Base-by-base conservation (phyloP, 352 stramenopile species). In the Phytophthora litchii region DNA sequence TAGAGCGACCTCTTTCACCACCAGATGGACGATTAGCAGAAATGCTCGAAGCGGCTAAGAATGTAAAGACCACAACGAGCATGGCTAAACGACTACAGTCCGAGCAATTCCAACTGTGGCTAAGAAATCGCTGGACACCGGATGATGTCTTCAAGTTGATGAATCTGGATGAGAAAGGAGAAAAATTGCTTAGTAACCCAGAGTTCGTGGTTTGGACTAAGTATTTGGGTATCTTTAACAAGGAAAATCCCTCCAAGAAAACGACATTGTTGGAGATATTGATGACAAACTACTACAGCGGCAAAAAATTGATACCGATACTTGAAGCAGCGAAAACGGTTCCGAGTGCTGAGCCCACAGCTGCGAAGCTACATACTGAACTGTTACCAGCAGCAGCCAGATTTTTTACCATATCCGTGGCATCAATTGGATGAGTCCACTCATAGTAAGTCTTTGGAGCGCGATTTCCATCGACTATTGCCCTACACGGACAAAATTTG, bases 361-460 rank as follows among this genome's bases (percentile, higher is more conserved):
- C 14, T 10, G 17, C 36, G 6, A 42, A 42, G 14, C 12, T 42
- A 17, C 36, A 42, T 13, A 3, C n/a, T 21, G 36, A 42, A 1
- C 36, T 42, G n/a, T n/a, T 62, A 3, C 72, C 73, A 10, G 68
- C 49, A 5, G 40, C 12, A 11, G 56, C 43, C 10, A 77, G 45
- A 3, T 16, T n/a, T 17, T 43, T 46, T 3, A 80, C 64, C 11
- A 17, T 52, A 11, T 67, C 20, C 0, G 54, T 72, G 3, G 43
- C 41, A 16, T 76, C 64, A 13, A 60, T 4, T 3, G 63, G 55
- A 29, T 76, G 36, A 0, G 34, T 54, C 67, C 63, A 80, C 17
- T 76, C 51, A 5, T 65, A 35, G 23, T 72, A 80, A 0, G 53
- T 69, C 16, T 23, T 67, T 13, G 71, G 63, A 3, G 63, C 32